These are phyloP conservation scores for Schizopora paradoxa DNA, from an alignment of 1,284 basidiomycete species.

Conservation along the genomic window DNA sequence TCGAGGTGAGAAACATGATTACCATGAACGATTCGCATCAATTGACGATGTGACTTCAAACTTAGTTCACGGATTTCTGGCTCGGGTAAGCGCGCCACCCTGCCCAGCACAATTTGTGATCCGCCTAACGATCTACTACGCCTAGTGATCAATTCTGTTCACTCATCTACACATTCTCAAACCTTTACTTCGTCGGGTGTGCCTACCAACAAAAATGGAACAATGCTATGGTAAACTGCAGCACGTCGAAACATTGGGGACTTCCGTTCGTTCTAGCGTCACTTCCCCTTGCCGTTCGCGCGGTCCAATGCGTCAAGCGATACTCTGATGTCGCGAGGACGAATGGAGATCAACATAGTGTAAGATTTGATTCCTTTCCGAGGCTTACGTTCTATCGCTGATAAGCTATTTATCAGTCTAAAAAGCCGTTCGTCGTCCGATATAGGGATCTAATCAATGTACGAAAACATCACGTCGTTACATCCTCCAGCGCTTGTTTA, in stretches of 20 bases:
- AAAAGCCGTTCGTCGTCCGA: too few species aligned
- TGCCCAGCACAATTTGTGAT: slow-evolving; percentile 2
- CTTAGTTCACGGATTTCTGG: slow-evolving; percentile 77
- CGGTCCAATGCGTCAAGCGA: slow-evolving; percentile 84
- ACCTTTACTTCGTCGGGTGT: slow-evolving; percentile 72
- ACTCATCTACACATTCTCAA: slow-evolving; percentile 67
- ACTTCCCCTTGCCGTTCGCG: slow-evolving; percentile 67
- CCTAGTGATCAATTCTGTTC: slow-evolving; percentile 80
- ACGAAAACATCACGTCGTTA: slow-evolving; percentile 22
- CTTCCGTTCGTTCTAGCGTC: slow-evolving; percentile 48
- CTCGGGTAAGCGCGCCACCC: slow-evolving; percentile 50
- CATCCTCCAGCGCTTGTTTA: neutral
- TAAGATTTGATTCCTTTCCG: too few species aligned
- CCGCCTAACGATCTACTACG: slow-evolving; percentile 26
- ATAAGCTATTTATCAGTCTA: too few species aligned
- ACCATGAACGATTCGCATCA: neutral
- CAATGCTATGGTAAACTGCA: slow-evolving; percentile 40
- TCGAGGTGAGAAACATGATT: slow-evolving; percentile 57
- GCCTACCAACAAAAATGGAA: slow-evolving; percentile 57
- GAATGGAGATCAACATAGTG: too few species aligned
- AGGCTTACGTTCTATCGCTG: too few species aligned
- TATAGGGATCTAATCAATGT: slow-evolving; percentile 85
- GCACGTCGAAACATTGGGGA: slow-evolving; percentile 48
- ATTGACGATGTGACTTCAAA: slow-evolving; percentile 3
- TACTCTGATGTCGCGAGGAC: slow-evolving; percentile 77